Evolutionary conservation across 768 basidiomycete genomes (phyloP).

Genomic region (Tylopilus balloui): DNA sequence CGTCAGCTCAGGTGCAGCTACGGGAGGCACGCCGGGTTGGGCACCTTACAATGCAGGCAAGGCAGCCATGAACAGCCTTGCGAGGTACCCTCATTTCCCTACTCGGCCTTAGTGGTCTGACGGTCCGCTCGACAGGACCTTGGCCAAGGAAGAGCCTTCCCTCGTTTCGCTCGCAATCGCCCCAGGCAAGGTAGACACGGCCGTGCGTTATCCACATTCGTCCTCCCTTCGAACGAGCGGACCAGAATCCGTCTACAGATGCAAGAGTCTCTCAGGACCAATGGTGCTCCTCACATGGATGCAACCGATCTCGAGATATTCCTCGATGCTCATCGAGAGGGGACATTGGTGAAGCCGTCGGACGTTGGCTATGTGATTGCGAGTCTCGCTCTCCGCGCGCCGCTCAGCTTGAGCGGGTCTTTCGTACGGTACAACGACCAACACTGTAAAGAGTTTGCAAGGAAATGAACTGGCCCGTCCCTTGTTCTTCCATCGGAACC

Average conservation of each 20-base stretch:
- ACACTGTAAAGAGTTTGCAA: slow-evolving; percentile 55
- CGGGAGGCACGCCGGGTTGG: slow-evolving; percentile 65
- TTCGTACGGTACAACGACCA: slow-evolving; percentile 82
- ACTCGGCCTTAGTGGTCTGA: slow-evolving; percentile 4
- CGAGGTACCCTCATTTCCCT: slow-evolving; percentile 45
- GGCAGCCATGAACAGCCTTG: slow-evolving; percentile 85
- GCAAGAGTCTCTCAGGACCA: slow-evolving; percentile 55
- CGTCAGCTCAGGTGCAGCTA: slow-evolving; percentile 82
- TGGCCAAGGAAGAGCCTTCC: slow-evolving; percentile 79
- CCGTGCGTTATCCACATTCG: slow-evolving; percentile 40
- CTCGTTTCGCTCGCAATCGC: slow-evolving; percentile 73
- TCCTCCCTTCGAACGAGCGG: not conserved
- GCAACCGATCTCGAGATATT: slow-evolving; percentile 54
- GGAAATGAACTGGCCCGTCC: slow-evolving; percentile 17
- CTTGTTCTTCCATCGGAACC: slow-evolving; percentile 12
- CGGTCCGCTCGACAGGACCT: slow-evolving; percentile 47
- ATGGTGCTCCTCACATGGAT: slow-evolving; percentile 52
- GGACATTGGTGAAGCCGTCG: slow-evolving; percentile 72
- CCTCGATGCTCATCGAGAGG: slow-evolving; percentile 50
- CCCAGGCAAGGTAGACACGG: slow-evolving; percentile 86
- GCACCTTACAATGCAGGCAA: slow-evolving; percentile 81
- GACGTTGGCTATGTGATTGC: slow-evolving; percentile 79
- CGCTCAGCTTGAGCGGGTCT: slow-evolving; percentile 59
- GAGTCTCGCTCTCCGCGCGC: slow-evolving; percentile 61
- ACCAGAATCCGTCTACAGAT: slow-evolving; percentile 44